Evolutionary conservation across 441 rosid species (phyloP).

Genomic region (Cnidoscolus chayamansa): DNA sequence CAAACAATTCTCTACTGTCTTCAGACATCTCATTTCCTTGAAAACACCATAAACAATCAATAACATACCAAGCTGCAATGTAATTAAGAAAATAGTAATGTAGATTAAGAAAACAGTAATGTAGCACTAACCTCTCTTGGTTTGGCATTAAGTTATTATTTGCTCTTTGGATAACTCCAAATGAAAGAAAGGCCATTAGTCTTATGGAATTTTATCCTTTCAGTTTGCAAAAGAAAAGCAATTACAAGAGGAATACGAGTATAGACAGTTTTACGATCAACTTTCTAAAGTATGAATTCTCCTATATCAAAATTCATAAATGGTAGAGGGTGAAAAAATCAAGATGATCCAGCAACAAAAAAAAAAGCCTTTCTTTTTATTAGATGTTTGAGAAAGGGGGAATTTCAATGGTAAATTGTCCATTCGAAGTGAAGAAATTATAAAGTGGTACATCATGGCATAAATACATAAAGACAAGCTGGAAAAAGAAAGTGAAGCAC

Average conservation of each 20-base stretch:
- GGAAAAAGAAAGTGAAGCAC: background rate
- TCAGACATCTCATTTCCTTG: background rate
- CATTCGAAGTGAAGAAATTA: background rate
- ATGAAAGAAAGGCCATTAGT: background rate
- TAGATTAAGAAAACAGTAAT: too few species aligned
- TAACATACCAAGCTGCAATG: too few species aligned
- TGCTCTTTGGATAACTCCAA: too few species aligned
- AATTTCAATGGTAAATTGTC: background rate
- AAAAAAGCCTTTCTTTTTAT: background rate
- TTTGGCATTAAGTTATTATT: too few species aligned
- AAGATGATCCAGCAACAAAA: background rate
- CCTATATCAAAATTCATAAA: background rate
- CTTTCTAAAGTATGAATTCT: background rate
- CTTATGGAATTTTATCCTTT: background rate
- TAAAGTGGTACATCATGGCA: background rate
- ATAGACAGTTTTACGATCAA: background rate
- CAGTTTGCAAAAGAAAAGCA: background rate
- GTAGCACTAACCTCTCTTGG: too few species aligned
- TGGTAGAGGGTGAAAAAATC: background rate
- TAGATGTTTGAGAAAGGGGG: background rate
- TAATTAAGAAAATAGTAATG: too few species aligned
- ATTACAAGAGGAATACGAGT: background rate
- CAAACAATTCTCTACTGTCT: background rate
- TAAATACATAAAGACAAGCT: background rate
- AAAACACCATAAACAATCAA: background rate